These are phyloP conservation scores for Botrytis sinoallii DNA, from an alignment of 2,329 filamentous ascomycete genomes.

Conservation along the genomic window DNA sequence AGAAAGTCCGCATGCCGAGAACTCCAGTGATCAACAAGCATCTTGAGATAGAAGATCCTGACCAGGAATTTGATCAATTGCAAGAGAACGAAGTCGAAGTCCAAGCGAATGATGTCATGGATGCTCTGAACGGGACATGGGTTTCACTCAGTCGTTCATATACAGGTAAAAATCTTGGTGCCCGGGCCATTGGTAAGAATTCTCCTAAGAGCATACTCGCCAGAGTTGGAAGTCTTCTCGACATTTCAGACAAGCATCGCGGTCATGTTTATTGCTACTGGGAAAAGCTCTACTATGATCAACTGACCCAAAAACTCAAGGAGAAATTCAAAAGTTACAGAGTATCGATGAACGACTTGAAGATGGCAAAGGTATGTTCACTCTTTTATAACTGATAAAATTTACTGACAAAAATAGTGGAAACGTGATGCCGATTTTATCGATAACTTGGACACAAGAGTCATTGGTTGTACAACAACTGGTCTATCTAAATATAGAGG, in stretches of 20 bases:
- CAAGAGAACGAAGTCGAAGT: conserved; percentile 28
- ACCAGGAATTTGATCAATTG: conserved; percentile 33
- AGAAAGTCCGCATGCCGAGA: conserved; percentile 28
- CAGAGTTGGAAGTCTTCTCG: conserved; percentile 29
- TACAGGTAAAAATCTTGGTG: conserved; percentile 28
- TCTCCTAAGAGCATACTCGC: conserved; percentile 28
- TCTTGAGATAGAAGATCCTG: conserved; percentile 33
- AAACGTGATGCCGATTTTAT: conserved; percentile 31
- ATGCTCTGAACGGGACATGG: conserved; percentile 30
- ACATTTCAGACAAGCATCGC: conserved; percentile 30
- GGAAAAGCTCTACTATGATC: conserved; percentile 29
- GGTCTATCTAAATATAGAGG: conserved; percentile 67
- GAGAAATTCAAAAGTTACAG: conserved; percentile 28
- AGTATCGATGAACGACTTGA: conserved; percentile 22
- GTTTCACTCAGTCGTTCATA: conserved; percentile 29
- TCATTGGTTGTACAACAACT: conserved; percentile 55
- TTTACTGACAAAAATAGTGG: conserved; percentile 9
- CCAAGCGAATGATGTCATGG: conserved; percentile 27
- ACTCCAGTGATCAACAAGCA: conserved; percentile 31
- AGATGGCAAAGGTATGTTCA: conserved; percentile 28
- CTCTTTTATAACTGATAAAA: no score
- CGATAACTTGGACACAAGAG: conserved; percentile 60
- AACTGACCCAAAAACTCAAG: conserved; percentile 25
- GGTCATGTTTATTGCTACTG: conserved; percentile 37
- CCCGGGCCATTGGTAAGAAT: conserved; percentile 14